A percentile compares a stretch with the other conserved stretches of the same genome.
Evolutionary conservation across 192 early-diverging fungal genomes (phyloP).

Genomic region (Coemansia sp.): DNA sequence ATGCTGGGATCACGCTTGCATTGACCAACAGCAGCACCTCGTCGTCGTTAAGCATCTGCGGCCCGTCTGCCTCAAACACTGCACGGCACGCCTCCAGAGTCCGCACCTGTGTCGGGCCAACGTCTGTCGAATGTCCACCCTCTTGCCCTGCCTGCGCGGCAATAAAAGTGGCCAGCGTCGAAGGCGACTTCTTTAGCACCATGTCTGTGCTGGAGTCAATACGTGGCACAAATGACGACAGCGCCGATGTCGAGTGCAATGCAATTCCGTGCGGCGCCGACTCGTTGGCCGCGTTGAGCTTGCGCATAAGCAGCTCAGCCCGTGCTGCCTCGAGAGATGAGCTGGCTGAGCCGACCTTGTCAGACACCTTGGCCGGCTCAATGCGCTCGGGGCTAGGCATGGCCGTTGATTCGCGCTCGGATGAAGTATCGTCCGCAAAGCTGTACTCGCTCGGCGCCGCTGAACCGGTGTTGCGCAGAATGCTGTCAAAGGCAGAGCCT

Average conservation of each 20-base stretch:
- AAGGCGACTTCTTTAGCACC: slow-evolving; percentile 43
- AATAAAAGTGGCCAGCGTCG: slow-evolving; percentile 15
- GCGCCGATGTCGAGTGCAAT: slow-evolving; percentile 42
- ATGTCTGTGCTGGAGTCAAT: slow-evolving; percentile 48
- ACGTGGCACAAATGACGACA: slow-evolving; percentile 38
- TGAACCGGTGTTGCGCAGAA: slow-evolving; percentile 17
- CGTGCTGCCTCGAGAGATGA: slow-evolving; percentile 34
- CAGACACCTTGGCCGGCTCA: slow-evolving; percentile 1
- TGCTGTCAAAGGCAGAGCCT: slow-evolving; percentile 18
- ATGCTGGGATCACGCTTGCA: slow-evolving; percentile 70
- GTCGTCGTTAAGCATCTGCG: slow-evolving; percentile 63
- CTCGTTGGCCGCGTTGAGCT: slow-evolving; percentile 13
- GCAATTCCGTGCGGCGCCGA: slow-evolving; percentile 29
- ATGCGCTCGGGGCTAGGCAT: slow-evolving; percentile 1
- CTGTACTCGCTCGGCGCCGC: slow-evolving; percentile 26
- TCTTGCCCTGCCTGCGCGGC: slow-evolving; percentile 15
- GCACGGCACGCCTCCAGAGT: slow-evolving; percentile 47
- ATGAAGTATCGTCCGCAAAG: slow-evolving; percentile 7
- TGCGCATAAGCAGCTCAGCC: slow-evolving; percentile 24
- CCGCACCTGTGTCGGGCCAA: slow-evolving; percentile 8
- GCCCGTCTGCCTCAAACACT: slow-evolving; percentile 33
- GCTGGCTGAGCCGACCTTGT: slow-evolving; percentile 1
- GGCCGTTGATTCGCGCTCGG: slow-evolving; percentile 2
- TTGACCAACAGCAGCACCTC: slow-evolving; percentile 73
- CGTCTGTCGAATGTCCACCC: neutral